phyloP scores from a whole-genome alignment of 805 yeast genomes.

The Dipodascopsis uninucleata region DNA sequence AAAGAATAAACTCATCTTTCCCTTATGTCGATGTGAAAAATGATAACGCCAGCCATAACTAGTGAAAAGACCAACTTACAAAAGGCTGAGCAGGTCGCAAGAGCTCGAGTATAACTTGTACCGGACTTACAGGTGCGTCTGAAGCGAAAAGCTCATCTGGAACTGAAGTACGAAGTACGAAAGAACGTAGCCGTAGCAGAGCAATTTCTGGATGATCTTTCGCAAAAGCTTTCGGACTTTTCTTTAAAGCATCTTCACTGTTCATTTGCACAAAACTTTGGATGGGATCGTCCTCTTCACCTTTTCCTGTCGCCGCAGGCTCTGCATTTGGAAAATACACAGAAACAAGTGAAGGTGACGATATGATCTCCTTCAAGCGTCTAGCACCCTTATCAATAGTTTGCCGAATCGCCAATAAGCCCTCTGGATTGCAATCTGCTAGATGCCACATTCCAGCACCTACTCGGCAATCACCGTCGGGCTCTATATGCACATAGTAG shows the following conservation, averaged over 20 bases:
- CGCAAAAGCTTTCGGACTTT: slow-evolving; percentile 27
- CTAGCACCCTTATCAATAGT: slow-evolving; percentile 22
- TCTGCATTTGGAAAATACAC: slow-evolving; percentile 1
- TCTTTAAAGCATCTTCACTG: slow-evolving; percentile 26
- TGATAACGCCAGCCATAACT: too few relatives aligned
- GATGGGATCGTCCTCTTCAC: background rate
- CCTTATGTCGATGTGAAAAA: too few relatives aligned
- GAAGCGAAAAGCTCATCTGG: slow-evolving; percentile 13
- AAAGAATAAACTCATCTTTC: too few relatives aligned
- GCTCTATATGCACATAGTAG: slow-evolving; percentile 28
- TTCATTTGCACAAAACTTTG: slow-evolving; percentile 28
- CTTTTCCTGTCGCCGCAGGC: background rate
- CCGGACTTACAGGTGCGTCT: too few relatives aligned
- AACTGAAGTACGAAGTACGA: slow-evolving; percentile 9
- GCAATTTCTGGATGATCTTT: slow-evolving; percentile 23
- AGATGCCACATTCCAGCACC: slow-evolving; percentile 27
- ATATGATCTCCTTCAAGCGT: slow-evolving; percentile 15
- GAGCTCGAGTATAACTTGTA: slow-evolving; percentile 10
- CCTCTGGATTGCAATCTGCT: slow-evolving; percentile 15
- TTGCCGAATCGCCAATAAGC: slow-evolving; percentile 18
- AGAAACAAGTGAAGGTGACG: background rate
- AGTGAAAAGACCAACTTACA: slow-evolving; percentile 6
- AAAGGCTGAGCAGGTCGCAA: slow-evolving; percentile 22
- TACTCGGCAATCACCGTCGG: slow-evolving; percentile 20
- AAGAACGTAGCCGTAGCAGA: slow-evolving; percentile 26